Conservation (phyloP, 805 yeast species). For the Blastobotrys americana region DNA sequence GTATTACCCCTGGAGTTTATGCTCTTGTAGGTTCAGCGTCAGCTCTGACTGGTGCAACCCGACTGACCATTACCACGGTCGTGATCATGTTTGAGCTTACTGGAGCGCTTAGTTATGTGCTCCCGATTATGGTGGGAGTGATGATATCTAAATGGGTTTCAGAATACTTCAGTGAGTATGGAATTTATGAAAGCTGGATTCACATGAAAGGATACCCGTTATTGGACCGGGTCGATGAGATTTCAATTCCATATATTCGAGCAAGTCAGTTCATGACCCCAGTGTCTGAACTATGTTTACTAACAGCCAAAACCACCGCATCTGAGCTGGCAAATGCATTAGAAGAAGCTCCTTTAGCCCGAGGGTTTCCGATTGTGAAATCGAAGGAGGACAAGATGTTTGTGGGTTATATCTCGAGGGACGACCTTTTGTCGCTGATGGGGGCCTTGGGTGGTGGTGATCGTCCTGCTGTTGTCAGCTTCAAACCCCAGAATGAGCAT, state of each 20-base stretch:
- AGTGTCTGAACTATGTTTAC: slow-evolving; percentile 28
- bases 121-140: slow-evolving; percentile 82
- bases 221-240: slow-evolving; percentile 35
- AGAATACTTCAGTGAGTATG: slow-evolving; percentile 48
- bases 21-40: slow-evolving; percentile 87
- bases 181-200: slow-evolving; percentile 61
- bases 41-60: slow-evolving; percentile 71
- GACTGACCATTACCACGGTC: slow-evolving; percentile 72
- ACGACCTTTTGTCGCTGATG: slow-evolving; percentile 33
- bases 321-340: slow-evolving; percentile 22
- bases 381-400: slow-evolving; percentile 31
- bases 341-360: slow-evolving; percentile 17
- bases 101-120: slow-evolving; percentile 75
- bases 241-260: slow-evolving; percentile 34
- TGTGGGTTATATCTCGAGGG: slow-evolving; percentile 39
- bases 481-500: slow-evolving; percentile 11
- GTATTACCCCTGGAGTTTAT: slow-evolving; percentile 80
- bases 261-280: slow-evolving; percentile 35
- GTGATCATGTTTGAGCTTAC: slow-evolving; percentile 77
- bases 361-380: slow-evolving; percentile 42
- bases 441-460: slow-evolving; percentile 5
- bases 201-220: slow-evolving; percentile 37
- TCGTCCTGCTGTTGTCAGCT: background rate
- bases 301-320: slow-evolving; percentile 30
- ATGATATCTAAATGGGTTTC: slow-evolving; percentile 66